Evolutionary conservation across 345 rosid species (phyloP), one percentile per base, ranked within the genome.

Genomic region (Psidium friedrichsthalianum): DNA sequence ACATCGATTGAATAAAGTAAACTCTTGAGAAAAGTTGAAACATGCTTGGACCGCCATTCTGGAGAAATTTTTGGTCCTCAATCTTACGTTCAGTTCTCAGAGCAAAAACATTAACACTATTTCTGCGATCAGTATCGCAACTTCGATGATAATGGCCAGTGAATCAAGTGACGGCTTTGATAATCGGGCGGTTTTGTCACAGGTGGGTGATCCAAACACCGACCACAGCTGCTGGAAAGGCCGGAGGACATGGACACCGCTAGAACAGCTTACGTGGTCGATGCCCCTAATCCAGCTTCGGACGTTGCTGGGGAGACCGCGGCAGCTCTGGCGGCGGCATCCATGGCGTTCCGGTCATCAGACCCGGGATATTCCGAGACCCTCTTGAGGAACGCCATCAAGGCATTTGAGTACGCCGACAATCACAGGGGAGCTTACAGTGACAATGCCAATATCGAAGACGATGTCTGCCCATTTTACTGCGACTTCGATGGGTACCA

Each of bases 201-300:
- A 97, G 99, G 99, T 97, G 87, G 99, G 99, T 82, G 98, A 97
- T 88, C 99, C 99, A 74, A 89, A 76, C 21, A 87, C 42, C 24
- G 99, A 97, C 90, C 99, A 97, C 83, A 90, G 86, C 85, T 97
- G 99, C 47, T 97, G 99, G 99, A 97, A 87, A 90, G 99, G 51
- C 98, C 99, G 3, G 99, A 97, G 84, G 99, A 97, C 85, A 96
- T 97, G 99, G 99, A 97, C 87, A 96, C 99, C 2, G 86, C 93
- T 5, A 89, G 99, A 85, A 94, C 95, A 1, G 96, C 94, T 21
- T 96, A 96, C 61, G 95, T 90, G 0, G 96, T 97, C 13, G 95
- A 92, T 87, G 96, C 97, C 8, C 99, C 99, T 0, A 95, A 92
- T 44, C 91, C 99, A 1, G 99, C 99, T 32, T 96, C 99, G 0